A percentile compares a stretch with the other conserved stretches of the same genome.
phyloP scores from a whole-genome alignment of 345 rosid genomes.

The Aquilaria yunnanensis region DNA sequence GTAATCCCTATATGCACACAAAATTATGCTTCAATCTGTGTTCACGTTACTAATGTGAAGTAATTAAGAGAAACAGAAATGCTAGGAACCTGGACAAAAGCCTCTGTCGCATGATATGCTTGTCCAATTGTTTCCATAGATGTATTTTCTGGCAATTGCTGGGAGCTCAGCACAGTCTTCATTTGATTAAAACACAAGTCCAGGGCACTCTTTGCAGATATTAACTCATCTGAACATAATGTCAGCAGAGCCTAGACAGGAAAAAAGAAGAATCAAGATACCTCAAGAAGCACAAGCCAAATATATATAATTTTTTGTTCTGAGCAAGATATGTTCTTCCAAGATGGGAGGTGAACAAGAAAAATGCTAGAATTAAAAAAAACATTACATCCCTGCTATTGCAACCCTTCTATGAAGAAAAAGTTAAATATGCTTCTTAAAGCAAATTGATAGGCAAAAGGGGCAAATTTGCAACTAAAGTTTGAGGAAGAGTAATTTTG shows the following conservation, averaged over 20 bases:
- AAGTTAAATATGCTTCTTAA: too few species aligned
- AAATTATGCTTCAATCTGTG: conserved; percentile 1
- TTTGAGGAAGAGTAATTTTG: too few species aligned
- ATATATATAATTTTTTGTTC: too few species aligned
- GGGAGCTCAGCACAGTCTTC: conserved; percentile 73
- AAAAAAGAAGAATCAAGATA: conserved; percentile 9
- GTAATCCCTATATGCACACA: conserved; percentile 58
- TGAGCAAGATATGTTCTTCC: too few species aligned
- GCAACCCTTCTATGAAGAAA: too few species aligned
- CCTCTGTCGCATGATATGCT: conserved; percentile 89
- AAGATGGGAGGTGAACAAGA: too few species aligned
- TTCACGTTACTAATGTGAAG: not conserved
- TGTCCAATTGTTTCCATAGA: conserved; percentile 89
- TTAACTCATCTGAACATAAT: conserved; percentile 80
- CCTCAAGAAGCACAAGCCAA: not conserved
- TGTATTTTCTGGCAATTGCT: conserved; percentile 78
- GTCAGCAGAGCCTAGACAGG: conserved; percentile 79
- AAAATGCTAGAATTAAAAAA: too few species aligned
- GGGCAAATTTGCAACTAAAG: too few species aligned
- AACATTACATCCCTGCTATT: too few species aligned
- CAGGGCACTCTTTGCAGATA: conserved; percentile 78
- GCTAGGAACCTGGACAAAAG: conserved; percentile 73
- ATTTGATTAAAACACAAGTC: conserved; percentile 80
- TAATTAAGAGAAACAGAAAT: not conserved
- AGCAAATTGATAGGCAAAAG: too few species aligned